Evolutionary conservation across 208 protist species (phyloP).

Genomic region (Acanthamoeba royreba): DNA sequence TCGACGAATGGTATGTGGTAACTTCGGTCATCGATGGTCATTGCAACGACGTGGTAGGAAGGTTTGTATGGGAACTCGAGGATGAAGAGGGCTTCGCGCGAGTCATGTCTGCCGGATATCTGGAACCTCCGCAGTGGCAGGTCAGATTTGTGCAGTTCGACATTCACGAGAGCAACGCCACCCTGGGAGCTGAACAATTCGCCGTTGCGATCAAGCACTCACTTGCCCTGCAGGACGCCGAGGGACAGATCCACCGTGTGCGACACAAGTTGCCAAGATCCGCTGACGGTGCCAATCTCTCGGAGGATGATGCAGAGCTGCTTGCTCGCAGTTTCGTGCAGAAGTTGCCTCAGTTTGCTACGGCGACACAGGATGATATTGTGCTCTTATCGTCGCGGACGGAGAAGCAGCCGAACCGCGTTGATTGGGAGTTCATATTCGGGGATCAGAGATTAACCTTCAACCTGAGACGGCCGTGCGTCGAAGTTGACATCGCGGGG

Average conservation of each 20-base stretch:
- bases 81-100: background rate
- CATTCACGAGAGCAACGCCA: too few relatives aligned
- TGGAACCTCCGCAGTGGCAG: background rate
- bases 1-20: background rate
- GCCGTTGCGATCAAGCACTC: background rate
- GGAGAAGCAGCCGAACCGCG: background rate
- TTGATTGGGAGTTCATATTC: background rate
- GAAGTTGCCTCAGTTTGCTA: too few relatives aligned
- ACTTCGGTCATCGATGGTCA: background rate
- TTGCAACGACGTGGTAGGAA: background rate
- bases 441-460: background rate
- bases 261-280: background rate
- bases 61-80: background rate
- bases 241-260: background rate
- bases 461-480: background rate
- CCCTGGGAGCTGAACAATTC: background rate
- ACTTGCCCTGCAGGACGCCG: too few relatives aligned
- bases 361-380: background rate
- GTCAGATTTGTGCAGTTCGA: background rate
- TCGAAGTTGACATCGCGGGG: background rate
- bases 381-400: background rate
- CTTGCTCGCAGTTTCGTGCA: background rate
- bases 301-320: background rate
- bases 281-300: background rate
- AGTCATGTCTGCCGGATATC: background rate